These are phyloP conservation scores for Tribonema minus DNA, from an alignment of 108 stramenopile genomes.

Conservation along the genomic window DNA sequence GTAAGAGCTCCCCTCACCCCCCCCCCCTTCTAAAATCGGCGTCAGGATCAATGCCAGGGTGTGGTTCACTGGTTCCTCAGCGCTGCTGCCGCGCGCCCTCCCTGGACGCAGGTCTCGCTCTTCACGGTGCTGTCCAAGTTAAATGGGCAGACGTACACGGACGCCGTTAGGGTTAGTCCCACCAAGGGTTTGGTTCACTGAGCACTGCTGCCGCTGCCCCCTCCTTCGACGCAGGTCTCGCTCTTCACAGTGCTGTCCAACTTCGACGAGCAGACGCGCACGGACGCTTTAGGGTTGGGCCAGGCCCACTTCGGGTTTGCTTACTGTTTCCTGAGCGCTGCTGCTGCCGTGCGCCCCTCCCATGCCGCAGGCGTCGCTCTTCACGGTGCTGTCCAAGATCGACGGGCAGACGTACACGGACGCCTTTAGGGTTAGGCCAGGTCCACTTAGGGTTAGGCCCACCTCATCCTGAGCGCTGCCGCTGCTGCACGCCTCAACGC, in stretches of 20 bases:
- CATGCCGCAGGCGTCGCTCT: conserved; percentile 75
- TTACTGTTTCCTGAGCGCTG: too few species aligned
- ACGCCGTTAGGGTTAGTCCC: conserved; percentile 42
- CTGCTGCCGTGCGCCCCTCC: too few species aligned
- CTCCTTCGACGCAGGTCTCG: conserved; percentile 64
- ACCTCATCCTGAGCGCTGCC: not conserved
- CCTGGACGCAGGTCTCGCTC: conserved; percentile 67
- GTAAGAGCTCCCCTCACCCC: too few species aligned
- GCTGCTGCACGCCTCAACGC: not conserved
- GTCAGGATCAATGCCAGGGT: too few species aligned
- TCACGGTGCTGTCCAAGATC: conserved; percentile 82
- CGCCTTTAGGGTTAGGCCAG: too few species aligned
- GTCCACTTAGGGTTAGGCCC: too few species aligned
- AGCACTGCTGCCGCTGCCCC: not conserved
- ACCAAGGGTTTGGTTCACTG: too few species aligned
- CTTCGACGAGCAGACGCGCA: conserved; percentile 84
- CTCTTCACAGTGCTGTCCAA: conserved; percentile 82
- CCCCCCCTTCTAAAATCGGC: too few species aligned
- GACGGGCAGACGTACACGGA: conserved; percentile 77
- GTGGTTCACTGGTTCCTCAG: too few species aligned
- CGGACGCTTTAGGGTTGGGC: conserved; percentile 50
- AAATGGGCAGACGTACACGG: conserved; percentile 76
- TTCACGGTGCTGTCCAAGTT: conserved; percentile 85
- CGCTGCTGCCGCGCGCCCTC: too few species aligned
- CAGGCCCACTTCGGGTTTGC: too few species aligned